Evolutionary conservation across 352 stramenopile genomes (phyloP).

Genomic region (Globisporangium splendens): DNA sequence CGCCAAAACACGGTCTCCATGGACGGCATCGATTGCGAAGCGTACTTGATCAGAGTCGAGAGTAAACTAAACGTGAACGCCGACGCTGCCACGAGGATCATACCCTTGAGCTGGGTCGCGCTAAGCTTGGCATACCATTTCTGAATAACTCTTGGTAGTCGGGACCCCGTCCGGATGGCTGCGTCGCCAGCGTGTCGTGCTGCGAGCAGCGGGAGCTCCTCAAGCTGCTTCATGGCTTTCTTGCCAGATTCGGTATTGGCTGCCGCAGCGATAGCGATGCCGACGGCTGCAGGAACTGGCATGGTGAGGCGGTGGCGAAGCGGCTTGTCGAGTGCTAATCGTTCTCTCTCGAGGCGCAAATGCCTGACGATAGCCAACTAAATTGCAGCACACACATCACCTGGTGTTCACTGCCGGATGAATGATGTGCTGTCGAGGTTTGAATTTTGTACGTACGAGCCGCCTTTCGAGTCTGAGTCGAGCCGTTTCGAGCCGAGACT

Average conservation of each 20-base stretch:
- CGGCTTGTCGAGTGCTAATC: no score
- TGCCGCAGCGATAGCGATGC: slow-evolving; percentile 6
- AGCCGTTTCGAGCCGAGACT: no score
- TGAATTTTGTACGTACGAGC: no score
- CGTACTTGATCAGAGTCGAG: slow-evolving; percentile 54
- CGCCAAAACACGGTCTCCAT: slow-evolving; percentile 73
- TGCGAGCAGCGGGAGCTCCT: slow-evolving; percentile 39
- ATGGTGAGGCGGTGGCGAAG: neutral
- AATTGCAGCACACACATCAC: no score
- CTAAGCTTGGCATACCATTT: slow-evolving; percentile 12
- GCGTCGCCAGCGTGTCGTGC: slow-evolving; percentile 19
- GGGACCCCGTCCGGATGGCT: neutral
- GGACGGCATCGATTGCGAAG: slow-evolving; percentile 39
- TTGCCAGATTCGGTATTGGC: slow-evolving; percentile 17
- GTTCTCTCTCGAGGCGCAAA: no score
- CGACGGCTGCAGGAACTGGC: slow-evolving; percentile 8
- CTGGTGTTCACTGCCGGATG: no score
- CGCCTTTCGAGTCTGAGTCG: no score
- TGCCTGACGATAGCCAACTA: no score
- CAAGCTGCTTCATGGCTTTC: slow-evolving; percentile 33
- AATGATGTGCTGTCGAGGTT: no score
- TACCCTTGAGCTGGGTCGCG: slow-evolving; percentile 17
- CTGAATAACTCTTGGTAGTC: neutral
- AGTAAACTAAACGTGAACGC: slow-evolving; percentile 61
- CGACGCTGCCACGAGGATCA: slow-evolving; percentile 44